phyloP scores from a whole-genome alignment of 768 basidiomycete genomes.

The Amanita inopinata region DNA sequence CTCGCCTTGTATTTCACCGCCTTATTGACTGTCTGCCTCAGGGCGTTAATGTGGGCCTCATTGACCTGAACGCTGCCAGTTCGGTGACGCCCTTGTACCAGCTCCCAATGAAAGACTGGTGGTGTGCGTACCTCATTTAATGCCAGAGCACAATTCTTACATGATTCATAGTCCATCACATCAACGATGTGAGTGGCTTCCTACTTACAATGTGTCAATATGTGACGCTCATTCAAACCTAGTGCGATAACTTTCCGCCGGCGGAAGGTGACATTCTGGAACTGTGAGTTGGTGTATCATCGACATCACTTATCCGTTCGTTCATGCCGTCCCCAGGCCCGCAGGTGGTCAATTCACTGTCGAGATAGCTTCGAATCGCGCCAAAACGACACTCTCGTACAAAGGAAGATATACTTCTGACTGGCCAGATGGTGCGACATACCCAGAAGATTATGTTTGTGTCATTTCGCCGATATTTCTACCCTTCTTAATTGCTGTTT shows the following conservation, averaged over 20 bases:
- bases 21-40: not conserved
- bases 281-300: constrained; percentile 23
- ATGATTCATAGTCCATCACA: constrained; percentile 24
- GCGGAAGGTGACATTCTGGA: constrained; percentile 30
- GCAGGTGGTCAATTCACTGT: constrained; percentile 38
- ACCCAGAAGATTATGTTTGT: constrained; percentile 38
- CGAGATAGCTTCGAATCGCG: constrained; percentile 41
- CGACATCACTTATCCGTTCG: not conserved
- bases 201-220: not conserved
- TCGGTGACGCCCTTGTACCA: constrained; percentile 35
- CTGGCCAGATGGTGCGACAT: constrained; percentile 36
- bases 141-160: not conserved
- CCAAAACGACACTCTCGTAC: constrained; percentile 35
- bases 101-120: constrained; percentile 31
- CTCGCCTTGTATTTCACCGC: not conserved
- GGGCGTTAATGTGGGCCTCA: constrained; percentile 21
- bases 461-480: not conserved
- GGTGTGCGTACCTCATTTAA: constrained; percentile 26
- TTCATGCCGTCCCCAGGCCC: constrained; percentile 22
- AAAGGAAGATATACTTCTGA: constrained; percentile 25
- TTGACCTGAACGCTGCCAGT: constrained; percentile 28
- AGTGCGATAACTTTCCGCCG: constrained; percentile 37
- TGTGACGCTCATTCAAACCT: constrained; percentile 1
- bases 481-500: not conserved
- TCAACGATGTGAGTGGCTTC: constrained; percentile 21